phyloP scores from a whole-genome alignment of 2,329 filamentous ascomycete species.

The Chaetomium globosum region DNA sequence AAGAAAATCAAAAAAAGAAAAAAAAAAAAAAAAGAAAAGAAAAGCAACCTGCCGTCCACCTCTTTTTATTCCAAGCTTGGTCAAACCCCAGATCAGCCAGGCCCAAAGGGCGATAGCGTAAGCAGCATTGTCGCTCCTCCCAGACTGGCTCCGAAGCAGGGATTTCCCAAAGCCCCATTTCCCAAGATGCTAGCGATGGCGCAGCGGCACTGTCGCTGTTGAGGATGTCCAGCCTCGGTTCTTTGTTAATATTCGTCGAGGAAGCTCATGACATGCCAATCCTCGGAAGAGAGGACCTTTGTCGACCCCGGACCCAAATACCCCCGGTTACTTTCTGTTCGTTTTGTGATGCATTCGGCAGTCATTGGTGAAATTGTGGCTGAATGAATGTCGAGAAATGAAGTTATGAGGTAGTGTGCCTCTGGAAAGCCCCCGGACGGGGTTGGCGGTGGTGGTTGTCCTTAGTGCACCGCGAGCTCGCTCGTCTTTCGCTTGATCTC shows the following conservation, averaged over 20 bases:
- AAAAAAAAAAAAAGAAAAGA: slow-evolving; percentile 27
- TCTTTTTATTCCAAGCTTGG: slow-evolving; percentile 1
- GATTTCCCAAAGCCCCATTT: slow-evolving; percentile 36
- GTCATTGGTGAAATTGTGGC: slow-evolving; percentile 20
- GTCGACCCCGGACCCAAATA: slow-evolving; percentile 36
- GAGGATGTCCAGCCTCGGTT: slow-evolving; percentile 35
- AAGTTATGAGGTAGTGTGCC: slow-evolving; percentile 44
- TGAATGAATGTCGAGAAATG: slow-evolving; percentile 31
- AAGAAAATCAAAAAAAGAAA: slow-evolving; percentile 28
- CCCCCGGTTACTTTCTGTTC: slow-evolving; percentile 12
- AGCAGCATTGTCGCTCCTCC: slow-evolving; percentile 44
- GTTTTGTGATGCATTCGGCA: not conserved
- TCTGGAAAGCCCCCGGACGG: slow-evolving; percentile 16
- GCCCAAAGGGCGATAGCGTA: slow-evolving; percentile 43
- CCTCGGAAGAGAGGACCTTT: slow-evolving; percentile 39
- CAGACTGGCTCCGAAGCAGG: slow-evolving; percentile 20
- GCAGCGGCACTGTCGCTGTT: slow-evolving; percentile 46
- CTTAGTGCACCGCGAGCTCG: slow-evolving; percentile 27
- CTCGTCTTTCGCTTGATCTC: slow-evolving; percentile 5
- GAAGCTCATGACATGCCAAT: slow-evolving; percentile 18
- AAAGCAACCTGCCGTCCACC: slow-evolving; percentile 12
- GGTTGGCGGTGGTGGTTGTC: slow-evolving; percentile 23
- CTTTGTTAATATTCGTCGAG: not conserved
- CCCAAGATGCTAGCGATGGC: slow-evolving; percentile 42
- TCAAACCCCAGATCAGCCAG: slow-evolving; percentile 21